Percentiles rank a stretch among this genome's conserved stretches.
These are phyloP conservation scores for Myxozyma udenii DNA, from an alignment of 805 yeast genomes.

Conservation along the genomic window DNA sequence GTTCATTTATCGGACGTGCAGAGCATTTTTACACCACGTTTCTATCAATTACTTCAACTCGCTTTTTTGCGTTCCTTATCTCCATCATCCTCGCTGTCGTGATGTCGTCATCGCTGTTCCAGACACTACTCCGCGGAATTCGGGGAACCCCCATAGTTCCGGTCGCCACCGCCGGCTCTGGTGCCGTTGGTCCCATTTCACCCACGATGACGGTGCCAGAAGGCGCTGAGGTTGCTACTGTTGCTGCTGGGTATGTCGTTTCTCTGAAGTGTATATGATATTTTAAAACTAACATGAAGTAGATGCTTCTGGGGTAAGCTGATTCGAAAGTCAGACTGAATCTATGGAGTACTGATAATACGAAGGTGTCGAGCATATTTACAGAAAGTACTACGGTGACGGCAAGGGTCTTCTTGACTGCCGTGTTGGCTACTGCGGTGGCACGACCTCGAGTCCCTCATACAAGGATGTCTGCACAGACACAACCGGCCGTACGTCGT, in stretches of 20 bases:
- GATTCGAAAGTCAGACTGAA: neutral
- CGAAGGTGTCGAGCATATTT: slow-evolving; percentile 66
- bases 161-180: slow-evolving; percentile 16
- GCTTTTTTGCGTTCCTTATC: too few species aligned
- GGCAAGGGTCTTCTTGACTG: slow-evolving; percentile 65
- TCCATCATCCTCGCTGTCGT: too few species aligned
- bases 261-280: neutral
- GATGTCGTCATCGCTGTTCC: too few species aligned
- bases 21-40: too few species aligned
- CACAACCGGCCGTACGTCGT: slow-evolving; percentile 52
- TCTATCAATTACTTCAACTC: too few species aligned
- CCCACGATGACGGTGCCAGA: slow-evolving; percentile 40
- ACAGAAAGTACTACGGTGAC: slow-evolving; percentile 61
- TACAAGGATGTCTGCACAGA: slow-evolving; percentile 76
- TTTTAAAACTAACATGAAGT: neutral
- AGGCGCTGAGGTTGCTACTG: slow-evolving; percentile 53
- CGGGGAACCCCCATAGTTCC: too few species aligned
- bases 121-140: too few species aligned
- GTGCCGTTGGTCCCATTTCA: slow-evolving; percentile 23
- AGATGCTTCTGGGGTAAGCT: slow-evolving; percentile 47
- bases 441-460: slow-evolving; percentile 51
- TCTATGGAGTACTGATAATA: neutral
- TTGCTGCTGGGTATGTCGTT: slow-evolving; percentile 43
- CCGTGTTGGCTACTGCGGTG: slow-evolving; percentile 90
- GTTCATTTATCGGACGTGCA: too few species aligned